Evolutionary conservation across 2,329 filamentous ascomycete species (phyloP), one percentile per base, ranked within the genome.

Genomic region (Claviceps purpurea): DNA sequence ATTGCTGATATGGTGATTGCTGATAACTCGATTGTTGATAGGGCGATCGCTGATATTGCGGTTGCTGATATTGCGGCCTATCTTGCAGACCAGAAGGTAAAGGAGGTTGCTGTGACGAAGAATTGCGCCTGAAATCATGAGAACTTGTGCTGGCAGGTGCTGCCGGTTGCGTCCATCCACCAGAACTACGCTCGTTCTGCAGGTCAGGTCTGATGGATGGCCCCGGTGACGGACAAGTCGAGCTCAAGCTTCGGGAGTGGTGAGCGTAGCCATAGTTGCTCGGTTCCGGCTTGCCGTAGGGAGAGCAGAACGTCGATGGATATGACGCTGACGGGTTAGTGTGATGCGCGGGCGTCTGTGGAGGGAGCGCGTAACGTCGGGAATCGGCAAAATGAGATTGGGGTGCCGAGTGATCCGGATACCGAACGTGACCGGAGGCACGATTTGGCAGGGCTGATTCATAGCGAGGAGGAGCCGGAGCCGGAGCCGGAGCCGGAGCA

Each of bases 131-230:
- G 7, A 58, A 56, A 10, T 20, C 18, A 39, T 64, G 61, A 13
- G 56, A 57, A 11, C 64, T 63, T 2, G 46, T 62, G 56, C 63
- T 65, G 8, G 59, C 52, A 0, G 67, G 66, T 10, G 69, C 64
- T 13, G 72, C 68, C 2, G 67, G 67, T 38, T 74, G 70, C 8
- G 62, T 61, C 34, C 65, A 66, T 18, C 62, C 64, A 49, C 67
- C 67, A 5, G 67, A 65, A 1, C 64, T 62, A 43, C 69, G 65
- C 47, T 70, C 64, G 49, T 71, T 68, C 18, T 57, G 44, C n/a
- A 57, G 38, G 18, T 69, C 67, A 6, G 62, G 63, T 51, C 64
- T 67, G 18, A 60, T 58, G 0, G 63, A 57, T 4, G 60, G 58
- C 1, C 57, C 55, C 4, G 67, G 65, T 13, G 68, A 63, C 16